Evolutionary conservation across 306 rosid species (phyloP).

Genomic region (Biancaea sappan): DNA sequence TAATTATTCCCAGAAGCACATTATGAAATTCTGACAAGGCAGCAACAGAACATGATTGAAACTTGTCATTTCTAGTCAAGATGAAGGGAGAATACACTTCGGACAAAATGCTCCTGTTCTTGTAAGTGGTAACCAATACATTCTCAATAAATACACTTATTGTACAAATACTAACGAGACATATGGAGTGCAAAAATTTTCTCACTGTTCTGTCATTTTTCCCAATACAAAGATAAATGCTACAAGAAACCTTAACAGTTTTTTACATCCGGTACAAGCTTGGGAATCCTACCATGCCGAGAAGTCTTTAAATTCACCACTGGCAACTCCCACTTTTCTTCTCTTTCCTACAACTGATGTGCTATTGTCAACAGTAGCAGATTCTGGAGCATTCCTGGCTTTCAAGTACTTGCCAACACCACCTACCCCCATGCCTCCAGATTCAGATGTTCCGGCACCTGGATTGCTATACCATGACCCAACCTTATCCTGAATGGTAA

Average conservation of each 20-base stretch:
- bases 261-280: conserved; percentile 35
- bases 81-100: conserved; percentile 15
- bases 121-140: conserved; percentile 6
- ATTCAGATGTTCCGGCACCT: conserved; percentile 61
- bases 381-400: conserved; percentile 56
- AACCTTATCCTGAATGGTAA: conserved; percentile 67
- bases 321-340: conserved; percentile 58
- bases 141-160: conserved; percentile 3
- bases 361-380: conserved; percentile 47
- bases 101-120: conserved; percentile 36
- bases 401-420: conserved; percentile 92
- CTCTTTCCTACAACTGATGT: conserved; percentile 62
- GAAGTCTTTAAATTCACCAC: conserved; percentile 72
- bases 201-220: conserved; percentile 4
- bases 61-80: conserved; percentile 20
- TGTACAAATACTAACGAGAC: conserved; percentile 29
- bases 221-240: conserved; percentile 22
- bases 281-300: conserved; percentile 67
- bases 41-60: conserved; percentile 31
- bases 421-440: conserved; percentile 52
- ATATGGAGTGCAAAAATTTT: conserved; percentile 24
- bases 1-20: conserved; percentile 27
- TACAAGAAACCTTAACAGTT: conserved; percentile 21
- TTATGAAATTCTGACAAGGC: conserved; percentile 33
- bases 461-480: conserved; percentile 97